These are phyloP conservation scores for Pulicaria dysenterica DNA, from an alignment of 129 eudicot species.

Conservation along the genomic window DNA sequence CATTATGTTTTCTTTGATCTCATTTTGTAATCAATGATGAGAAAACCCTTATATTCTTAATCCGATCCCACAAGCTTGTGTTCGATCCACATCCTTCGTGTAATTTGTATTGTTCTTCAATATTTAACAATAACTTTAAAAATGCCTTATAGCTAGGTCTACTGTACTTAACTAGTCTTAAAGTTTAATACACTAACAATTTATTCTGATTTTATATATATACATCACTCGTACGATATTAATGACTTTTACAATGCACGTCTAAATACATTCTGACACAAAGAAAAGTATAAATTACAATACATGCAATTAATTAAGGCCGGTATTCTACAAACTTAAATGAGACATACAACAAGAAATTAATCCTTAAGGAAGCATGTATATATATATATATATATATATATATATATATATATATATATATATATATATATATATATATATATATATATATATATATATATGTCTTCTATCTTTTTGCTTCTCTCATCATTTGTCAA, in stretches of 20 bases:
- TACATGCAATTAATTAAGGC: not conserved
- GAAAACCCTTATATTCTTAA: too few relatives aligned
- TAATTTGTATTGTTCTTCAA: too few relatives aligned
- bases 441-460: too few relatives aligned
- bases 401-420: too few relatives aligned
- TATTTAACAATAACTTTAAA: too few relatives aligned
- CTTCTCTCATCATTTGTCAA: not conserved
- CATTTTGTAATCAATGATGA: too few relatives aligned
- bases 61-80: too few relatives aligned
- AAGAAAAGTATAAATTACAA: not conserved
- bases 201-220: not conserved
- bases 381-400: too few relatives aligned
- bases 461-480: not conserved
- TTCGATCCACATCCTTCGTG: too few relatives aligned
- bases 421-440: too few relatives aligned
- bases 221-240: not conserved
- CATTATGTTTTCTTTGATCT: too few relatives aligned
- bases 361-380: not conserved
- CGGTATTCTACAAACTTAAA: not conserved
- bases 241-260: not conserved
- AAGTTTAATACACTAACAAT: not conserved
- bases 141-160: too few relatives aligned
- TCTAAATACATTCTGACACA: not conserved
- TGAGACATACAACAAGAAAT: constrained; percentile 4
- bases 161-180: not conserved